Conservation (phyloP, 805 yeast species). For the Citeromyces nyonsensis region DNA sequence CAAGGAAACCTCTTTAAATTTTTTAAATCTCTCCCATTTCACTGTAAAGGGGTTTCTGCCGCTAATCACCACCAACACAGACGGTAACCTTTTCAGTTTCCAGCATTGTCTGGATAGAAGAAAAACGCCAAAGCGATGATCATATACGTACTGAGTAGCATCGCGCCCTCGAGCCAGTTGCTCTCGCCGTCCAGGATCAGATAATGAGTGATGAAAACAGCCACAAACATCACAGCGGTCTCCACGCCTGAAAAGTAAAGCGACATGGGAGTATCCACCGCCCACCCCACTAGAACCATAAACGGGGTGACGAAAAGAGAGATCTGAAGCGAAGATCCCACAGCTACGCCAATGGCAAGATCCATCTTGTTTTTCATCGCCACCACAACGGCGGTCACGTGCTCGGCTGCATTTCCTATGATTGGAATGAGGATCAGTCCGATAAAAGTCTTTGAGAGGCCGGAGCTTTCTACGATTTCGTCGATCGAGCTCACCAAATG, state of each 20-base stretch:
- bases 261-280: slow-evolving; percentile 80
- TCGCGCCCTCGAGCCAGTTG: slow-evolving; percentile 94
- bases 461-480: slow-evolving; percentile 68
- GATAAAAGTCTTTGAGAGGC: slow-evolving; percentile 86
- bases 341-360: slow-evolving; percentile 90
- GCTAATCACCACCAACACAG: too few species aligned
- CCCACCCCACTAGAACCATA: slow-evolving; percentile 92
- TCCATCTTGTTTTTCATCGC: slow-evolving; percentile 97
- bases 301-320: slow-evolving; percentile 93
- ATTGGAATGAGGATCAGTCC: slow-evolving; percentile 91
- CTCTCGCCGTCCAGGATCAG: slow-evolving; percentile 87
- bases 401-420: slow-evolving; percentile 98
- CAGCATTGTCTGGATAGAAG: slow-evolving; percentile 57
- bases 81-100: slow-evolving; percentile 2
- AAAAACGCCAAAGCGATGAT: slow-evolving; percentile 84
- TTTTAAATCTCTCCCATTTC: too few species aligned
- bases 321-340: slow-evolving; percentile 91
- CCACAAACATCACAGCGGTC: slow-evolving; percentile 79
- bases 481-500: slow-evolving; percentile 89
- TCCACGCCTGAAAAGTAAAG: slow-evolving; percentile 86
- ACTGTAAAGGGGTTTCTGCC: too few species aligned
- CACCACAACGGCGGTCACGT: slow-evolving; percentile 89
- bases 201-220: slow-evolving; percentile 79
- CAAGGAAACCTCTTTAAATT: too few species aligned
- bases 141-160: slow-evolving; percentile 76